These are phyloP conservation scores for Chlorophyllum brunneum DNA, from an alignment of 768 basidiomycete species.

Conservation along the genomic window DNA sequence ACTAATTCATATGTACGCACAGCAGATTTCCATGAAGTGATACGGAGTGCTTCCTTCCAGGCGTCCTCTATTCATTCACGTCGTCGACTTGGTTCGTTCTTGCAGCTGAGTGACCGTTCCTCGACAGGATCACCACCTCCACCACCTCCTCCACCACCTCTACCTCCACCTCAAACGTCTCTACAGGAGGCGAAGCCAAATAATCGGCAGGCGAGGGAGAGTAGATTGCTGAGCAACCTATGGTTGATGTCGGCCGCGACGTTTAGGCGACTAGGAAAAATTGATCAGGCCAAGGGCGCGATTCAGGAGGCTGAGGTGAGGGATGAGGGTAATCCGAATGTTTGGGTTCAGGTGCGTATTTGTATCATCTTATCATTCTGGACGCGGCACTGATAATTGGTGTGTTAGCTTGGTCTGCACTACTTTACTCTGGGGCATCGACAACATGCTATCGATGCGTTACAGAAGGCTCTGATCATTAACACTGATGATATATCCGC, in stretches of 20 bases:
- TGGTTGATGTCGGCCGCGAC: conserved; percentile 96
- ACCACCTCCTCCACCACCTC: conserved; percentile 43
- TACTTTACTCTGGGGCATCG: conserved; percentile 55
- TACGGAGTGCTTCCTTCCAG: conserved; percentile 61
- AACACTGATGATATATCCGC: conserved; percentile 76
- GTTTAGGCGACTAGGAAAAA: conserved; percentile 83
- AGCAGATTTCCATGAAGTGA: conserved; percentile 65
- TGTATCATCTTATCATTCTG: background rate
- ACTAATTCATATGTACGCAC: background rate
- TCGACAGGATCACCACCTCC: conserved; percentile 37
- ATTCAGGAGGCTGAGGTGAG: conserved; percentile 93
- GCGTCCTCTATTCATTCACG: conserved; percentile 85
- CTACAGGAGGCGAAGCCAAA: conserved; percentile 33
- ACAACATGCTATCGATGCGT: conserved; percentile 65
- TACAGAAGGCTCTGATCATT: conserved; percentile 89
- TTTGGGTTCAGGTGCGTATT: conserved; percentile 86
- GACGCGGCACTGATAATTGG: too few species aligned
- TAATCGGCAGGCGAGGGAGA: conserved; percentile 51
- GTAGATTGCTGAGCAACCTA: conserved; percentile 72
- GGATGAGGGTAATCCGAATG: conserved; percentile 81
- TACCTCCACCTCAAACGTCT: conserved; percentile 23
- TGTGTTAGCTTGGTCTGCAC: conserved; percentile 68
- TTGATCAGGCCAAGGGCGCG: conserved; percentile 85
- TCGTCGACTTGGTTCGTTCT: conserved; percentile 49
- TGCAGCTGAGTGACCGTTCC: conserved; percentile 32